Percentiles rank a stretch among this genome's conserved stretches.
Evolutionary conservation across 805 yeast species (phyloP).

Genomic region (Wickerhamomyces tratensis): DNA sequence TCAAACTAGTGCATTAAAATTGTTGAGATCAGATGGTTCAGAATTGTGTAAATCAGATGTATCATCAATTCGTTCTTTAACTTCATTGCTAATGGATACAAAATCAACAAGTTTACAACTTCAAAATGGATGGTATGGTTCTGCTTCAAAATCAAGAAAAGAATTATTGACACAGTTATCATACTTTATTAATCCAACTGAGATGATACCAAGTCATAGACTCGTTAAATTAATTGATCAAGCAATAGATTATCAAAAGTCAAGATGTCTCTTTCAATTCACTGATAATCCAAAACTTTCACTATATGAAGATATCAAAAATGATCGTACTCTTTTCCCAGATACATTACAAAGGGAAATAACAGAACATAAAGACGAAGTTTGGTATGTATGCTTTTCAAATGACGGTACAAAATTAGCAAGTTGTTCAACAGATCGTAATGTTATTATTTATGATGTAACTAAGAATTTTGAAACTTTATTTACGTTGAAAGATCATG

Average conservation of each 20-base stretch:
- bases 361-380: slow-evolving; percentile 56
- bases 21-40: slow-evolving; percentile 27
- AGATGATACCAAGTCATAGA: slow-evolving; percentile 43
- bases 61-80: slow-evolving; percentile 18
- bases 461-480: slow-evolving; percentile 29
- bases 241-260: slow-evolving; percentile 37
- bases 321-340: slow-evolving; percentile 32
- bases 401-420: slow-evolving; percentile 69
- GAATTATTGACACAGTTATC: slow-evolving; percentile 32
- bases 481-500: slow-evolving; percentile 32
- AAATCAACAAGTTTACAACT: slow-evolving; percentile 13
- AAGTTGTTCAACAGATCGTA: slow-evolving; percentile 65
- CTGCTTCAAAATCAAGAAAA: slow-evolving; percentile 26
- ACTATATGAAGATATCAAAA: slow-evolving; percentile 26
- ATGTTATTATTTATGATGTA: slow-evolving; percentile 58
- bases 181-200: slow-evolving; percentile 37
- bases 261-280: slow-evolving; percentile 24
- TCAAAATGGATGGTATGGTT: slow-evolving; percentile 22
- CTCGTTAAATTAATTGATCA: slow-evolving; percentile 41
- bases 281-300: slow-evolving; percentile 19
- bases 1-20: slow-evolving; percentile 23
- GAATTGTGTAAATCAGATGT: slow-evolving; percentile 15
- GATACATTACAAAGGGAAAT: slow-evolving; percentile 35
- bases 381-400: slow-evolving; percentile 76
- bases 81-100: slow-evolving; percentile 20